phyloP scores from a whole-genome alignment of 345 rosid species.

The Toxicodendron radicans region DNA sequence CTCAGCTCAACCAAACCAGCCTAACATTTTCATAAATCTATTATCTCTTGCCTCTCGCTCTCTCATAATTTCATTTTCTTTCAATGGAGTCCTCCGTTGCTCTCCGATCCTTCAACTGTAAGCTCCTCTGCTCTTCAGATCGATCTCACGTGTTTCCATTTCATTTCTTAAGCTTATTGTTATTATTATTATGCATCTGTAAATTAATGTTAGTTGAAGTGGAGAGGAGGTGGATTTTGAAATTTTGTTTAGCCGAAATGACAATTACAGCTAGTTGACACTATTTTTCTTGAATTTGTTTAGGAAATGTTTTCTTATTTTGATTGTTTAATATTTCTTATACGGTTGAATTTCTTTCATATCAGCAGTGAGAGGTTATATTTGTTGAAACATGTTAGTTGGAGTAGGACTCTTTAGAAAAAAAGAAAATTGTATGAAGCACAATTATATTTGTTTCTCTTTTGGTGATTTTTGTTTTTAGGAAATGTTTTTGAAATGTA shows the following conservation, averaged over 20 bases:
- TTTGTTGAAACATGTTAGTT: too few species aligned
- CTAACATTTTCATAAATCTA: background rate
- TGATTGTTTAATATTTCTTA: background rate
- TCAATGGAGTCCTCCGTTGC: slow-evolving; percentile 73
- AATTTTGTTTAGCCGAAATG: too few species aligned
- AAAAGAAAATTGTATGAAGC: background rate
- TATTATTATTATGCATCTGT: too few species aligned
- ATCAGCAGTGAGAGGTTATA: background rate
- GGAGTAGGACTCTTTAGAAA: too few species aligned
- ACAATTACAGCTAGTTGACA: too few species aligned
- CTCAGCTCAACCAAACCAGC: slow-evolving; percentile 1
- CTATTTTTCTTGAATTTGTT: background rate
- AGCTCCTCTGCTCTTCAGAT: slow-evolving; percentile 19
- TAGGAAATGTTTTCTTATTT: background rate
- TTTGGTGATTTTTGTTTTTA: too few species aligned
- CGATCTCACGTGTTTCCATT: background rate
- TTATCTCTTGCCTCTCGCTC: background rate
- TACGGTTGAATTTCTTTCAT: background rate
- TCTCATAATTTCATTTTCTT: background rate
- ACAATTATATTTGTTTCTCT: too few species aligned
- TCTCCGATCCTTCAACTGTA: slow-evolving; percentile 71
- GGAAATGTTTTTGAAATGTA: too few species aligned
- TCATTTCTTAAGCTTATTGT: too few species aligned
- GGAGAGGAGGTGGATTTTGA: too few species aligned
- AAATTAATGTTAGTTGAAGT: too few species aligned